These are phyloP conservation scores for Artemisia annua DNA, from an alignment of 129 eudicot species.

Conservation along the genomic window DNA sequence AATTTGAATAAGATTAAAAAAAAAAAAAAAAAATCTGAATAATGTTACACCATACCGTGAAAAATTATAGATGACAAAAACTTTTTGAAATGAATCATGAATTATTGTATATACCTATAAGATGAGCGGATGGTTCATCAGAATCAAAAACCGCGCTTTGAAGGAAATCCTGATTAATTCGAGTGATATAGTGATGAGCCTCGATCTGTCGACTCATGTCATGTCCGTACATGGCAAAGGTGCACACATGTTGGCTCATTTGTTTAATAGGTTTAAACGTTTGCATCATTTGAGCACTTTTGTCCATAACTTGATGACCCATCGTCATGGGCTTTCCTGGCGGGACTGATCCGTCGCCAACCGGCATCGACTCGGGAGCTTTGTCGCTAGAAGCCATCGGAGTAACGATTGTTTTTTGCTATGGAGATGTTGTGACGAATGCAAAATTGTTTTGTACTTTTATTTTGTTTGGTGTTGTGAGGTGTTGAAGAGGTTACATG, in stretches of 20 bases:
- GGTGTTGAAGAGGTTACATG: conserved; percentile 18
- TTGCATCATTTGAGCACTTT: conserved; percentile 74
- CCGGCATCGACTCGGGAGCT: conserved; percentile 51
- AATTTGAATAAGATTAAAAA: no score
- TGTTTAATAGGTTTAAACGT: conserved; percentile 70
- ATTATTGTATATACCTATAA: conserved; percentile 42
- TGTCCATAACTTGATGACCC: conserved; percentile 58
- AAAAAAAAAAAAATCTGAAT: no score
- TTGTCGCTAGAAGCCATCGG: conserved; percentile 67
- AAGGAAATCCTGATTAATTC: conserved; percentile 72
- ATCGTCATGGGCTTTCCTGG: conserved; percentile 75
- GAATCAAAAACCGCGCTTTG: conserved; percentile 90
- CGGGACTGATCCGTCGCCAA: conserved; percentile 65
- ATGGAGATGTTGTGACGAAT: conserved; percentile 3
- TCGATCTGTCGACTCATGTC: conserved; percentile 90
- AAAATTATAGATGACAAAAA: no score
- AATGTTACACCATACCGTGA: no score
- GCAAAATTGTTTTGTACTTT: background rate
- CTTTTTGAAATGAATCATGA: no score
- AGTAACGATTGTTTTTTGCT: conserved; percentile 2
- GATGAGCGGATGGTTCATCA: conserved; percentile 52
- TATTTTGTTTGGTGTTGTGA: conserved; percentile 9
- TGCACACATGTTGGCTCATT: conserved; percentile 69
- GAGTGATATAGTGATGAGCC: conserved; percentile 61
- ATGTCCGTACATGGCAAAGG: conserved; percentile 70